Evolutionary conservation across 768 basidiomycete species (phyloP).

Genomic region (Obba rivulosa): DNA sequence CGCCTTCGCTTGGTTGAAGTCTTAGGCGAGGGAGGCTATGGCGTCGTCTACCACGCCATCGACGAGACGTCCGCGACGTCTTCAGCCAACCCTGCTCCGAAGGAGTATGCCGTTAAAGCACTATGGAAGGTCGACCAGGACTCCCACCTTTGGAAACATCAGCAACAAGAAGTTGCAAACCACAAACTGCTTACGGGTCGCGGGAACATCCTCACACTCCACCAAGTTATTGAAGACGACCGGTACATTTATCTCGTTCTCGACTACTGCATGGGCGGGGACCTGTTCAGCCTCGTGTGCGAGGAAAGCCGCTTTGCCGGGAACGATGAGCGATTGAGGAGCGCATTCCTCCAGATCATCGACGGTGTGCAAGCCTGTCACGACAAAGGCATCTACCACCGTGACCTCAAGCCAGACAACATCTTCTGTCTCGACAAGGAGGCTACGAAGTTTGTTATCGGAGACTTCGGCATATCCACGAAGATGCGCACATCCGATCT

Average conservation of each 20-base stretch:
- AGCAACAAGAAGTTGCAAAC: constrained; percentile 55
- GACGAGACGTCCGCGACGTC: constrained; percentile 8
- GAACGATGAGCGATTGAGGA: constrained; percentile 40
- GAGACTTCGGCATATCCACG: constrained; percentile 36
- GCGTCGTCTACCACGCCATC: constrained; percentile 23
- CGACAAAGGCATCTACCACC: constrained; percentile 45
- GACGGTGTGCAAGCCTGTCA: constrained; percentile 51
- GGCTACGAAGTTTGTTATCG: constrained; percentile 35
- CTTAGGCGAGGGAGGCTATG: constrained; percentile 22
- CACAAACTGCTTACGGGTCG: constrained; percentile 52
- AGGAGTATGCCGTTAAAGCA: constrained; percentile 21
- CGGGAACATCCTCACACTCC: constrained; percentile 64
- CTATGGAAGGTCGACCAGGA: constrained; percentile 13
- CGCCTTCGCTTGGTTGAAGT: constrained; percentile 16
- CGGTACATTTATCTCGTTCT: constrained; percentile 65
- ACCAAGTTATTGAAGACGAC: constrained; percentile 57
- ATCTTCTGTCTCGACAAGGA: constrained; percentile 37
- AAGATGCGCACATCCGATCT: constrained; percentile 12
- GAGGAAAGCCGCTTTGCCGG: constrained; percentile 30
- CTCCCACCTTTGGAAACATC: constrained; percentile 10
- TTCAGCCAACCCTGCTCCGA: constrained; percentile 8
- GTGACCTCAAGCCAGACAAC: constrained; percentile 56
- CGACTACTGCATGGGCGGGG: constrained; percentile 39
- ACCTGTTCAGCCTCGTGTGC: constrained; percentile 43
- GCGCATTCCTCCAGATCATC: constrained; percentile 49